phyloP scores from a whole-genome alignment of 129 eudicot genomes.

The Flaveria linearis region DNA sequence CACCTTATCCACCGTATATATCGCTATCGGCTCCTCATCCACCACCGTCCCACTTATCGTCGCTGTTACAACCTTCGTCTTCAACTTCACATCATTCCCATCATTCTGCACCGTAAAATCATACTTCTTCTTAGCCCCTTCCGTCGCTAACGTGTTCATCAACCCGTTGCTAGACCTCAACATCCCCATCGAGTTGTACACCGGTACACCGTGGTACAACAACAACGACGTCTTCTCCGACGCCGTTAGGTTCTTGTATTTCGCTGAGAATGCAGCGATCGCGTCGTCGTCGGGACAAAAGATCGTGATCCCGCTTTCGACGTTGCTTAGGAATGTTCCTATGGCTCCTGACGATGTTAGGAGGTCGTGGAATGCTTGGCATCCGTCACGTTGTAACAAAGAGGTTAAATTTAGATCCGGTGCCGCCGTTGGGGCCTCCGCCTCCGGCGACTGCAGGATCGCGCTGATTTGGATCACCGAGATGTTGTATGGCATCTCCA shows the following conservation, averaged over 20 bases:
- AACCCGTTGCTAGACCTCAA: conserved; percentile 71
- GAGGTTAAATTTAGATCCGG: conserved; percentile 62
- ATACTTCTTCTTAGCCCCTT: conserved; percentile 72
- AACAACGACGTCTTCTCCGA: conserved; percentile 57
- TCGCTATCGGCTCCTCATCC: conserved; percentile 77
- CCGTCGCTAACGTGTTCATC: conserved; percentile 90
- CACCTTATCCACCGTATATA: conserved; percentile 71
- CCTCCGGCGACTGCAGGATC: conserved; percentile 61
- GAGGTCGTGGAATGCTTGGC: conserved; percentile 62
- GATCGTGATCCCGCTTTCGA: conserved; percentile 66
- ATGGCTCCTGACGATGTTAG: conserved; percentile 48
- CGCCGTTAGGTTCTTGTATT: conserved; percentile 68
- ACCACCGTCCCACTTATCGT: conserved; percentile 67
- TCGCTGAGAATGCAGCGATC: conserved; percentile 56
- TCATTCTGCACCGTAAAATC: conserved; percentile 70
- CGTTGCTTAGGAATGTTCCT: conserved; percentile 50
- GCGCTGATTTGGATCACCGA: conserved; percentile 80
- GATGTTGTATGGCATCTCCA: conserved; percentile 70
- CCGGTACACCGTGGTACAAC: conserved; percentile 73
- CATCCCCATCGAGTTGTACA: conserved; percentile 82
- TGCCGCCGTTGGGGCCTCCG: conserved; percentile 77
- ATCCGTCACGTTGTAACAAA: conserved; percentile 57
- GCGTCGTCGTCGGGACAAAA: conserved; percentile 76
- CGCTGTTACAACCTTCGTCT: conserved; percentile 77
- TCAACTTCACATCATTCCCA: conserved; percentile 65